These are phyloP conservation scores for Cornus florida DNA, from an alignment of 148 eudicot genomes.

Conservation along the genomic window DNA sequence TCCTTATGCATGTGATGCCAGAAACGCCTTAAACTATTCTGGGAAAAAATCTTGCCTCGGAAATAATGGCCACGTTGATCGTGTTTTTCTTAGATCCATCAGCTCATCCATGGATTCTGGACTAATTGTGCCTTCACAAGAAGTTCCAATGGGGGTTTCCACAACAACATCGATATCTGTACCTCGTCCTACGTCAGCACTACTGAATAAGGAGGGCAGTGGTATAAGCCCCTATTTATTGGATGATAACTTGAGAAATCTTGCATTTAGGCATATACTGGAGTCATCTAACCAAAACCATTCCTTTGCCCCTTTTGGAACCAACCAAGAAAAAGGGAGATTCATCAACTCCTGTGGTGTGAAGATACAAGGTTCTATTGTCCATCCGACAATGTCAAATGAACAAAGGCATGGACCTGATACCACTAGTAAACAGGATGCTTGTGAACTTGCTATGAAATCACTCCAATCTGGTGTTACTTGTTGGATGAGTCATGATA, in stretches of 20 bases:
- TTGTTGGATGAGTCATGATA: slow-evolving; percentile 26
- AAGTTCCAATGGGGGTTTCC: slow-evolving; percentile 28
- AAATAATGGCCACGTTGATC: slow-evolving; percentile 16
- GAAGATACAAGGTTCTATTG: slow-evolving; percentile 19
- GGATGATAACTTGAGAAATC: slow-evolving; percentile 35
- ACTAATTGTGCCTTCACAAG: slow-evolving; percentile 18
- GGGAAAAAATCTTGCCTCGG: slow-evolving; percentile 17
- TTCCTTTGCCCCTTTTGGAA: slow-evolving; percentile 26
- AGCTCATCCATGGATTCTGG: slow-evolving; percentile 18
- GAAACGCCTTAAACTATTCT: slow-evolving; percentile 19
- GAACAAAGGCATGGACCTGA: slow-evolving; percentile 22
- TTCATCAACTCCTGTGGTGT: slow-evolving; percentile 10
- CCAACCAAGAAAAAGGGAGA: slow-evolving; percentile 18
- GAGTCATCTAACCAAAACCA: slow-evolving; percentile 19
- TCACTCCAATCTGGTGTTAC: slow-evolving; percentile 21
- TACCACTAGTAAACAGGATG: slow-evolving; percentile 6
- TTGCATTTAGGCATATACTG: slow-evolving; percentile 20
- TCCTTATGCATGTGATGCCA: slow-evolving; percentile 22
- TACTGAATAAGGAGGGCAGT: slow-evolving; percentile 24
- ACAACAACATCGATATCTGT: slow-evolving; percentile 17
- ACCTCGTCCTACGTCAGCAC: slow-evolving; percentile 23
- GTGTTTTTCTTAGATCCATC: slow-evolving; percentile 14
- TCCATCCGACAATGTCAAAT: slow-evolving; percentile 24
- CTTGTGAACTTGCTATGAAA: slow-evolving; percentile 21
- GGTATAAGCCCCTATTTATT: slow-evolving; percentile 23